These are phyloP conservation scores for Sporothrix pallida DNA, from an alignment of 2,329 filamentous ascomycete genomes.

Conservation along the genomic window DNA sequence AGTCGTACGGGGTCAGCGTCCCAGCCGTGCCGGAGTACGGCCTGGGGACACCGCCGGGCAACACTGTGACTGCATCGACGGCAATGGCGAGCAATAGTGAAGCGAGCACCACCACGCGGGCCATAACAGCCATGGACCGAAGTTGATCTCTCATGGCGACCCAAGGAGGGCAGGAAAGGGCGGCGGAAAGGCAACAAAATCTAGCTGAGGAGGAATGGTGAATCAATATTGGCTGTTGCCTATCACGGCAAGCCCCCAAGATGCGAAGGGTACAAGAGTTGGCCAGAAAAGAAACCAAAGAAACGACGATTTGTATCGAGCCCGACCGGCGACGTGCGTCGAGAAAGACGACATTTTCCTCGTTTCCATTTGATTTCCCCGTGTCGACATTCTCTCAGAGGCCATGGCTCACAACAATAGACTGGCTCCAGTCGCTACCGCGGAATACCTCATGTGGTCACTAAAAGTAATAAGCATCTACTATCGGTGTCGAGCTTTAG, in stretches of 20 bases:
- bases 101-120: background rate
- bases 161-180: background rate
- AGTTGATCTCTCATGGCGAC: background rate
- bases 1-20: constrained; percentile 33
- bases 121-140: background rate
- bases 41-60: constrained; percentile 40
- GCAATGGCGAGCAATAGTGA: background rate
- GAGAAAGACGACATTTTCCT: too few relatives aligned
- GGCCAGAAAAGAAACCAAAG: background rate
- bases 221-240: too few relatives aligned
- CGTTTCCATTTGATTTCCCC: too few relatives aligned
- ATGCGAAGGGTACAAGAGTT: background rate
- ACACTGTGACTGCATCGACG: constrained; percentile 35
- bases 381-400: background rate
- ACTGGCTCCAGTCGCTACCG: background rate
- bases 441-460: background rate
- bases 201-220: too few relatives aligned
- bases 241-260: background rate
- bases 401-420: background rate
- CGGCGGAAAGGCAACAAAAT: background rate
- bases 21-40: constrained; percentile 21
- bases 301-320: too few relatives aligned
- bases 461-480: background rate
- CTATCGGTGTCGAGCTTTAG: constrained; percentile 3
- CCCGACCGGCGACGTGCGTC: too few relatives aligned